Evolutionary conservation across 208 protist genomes (phyloP).

Genomic region (Trypanosoma platydactyli): DNA sequence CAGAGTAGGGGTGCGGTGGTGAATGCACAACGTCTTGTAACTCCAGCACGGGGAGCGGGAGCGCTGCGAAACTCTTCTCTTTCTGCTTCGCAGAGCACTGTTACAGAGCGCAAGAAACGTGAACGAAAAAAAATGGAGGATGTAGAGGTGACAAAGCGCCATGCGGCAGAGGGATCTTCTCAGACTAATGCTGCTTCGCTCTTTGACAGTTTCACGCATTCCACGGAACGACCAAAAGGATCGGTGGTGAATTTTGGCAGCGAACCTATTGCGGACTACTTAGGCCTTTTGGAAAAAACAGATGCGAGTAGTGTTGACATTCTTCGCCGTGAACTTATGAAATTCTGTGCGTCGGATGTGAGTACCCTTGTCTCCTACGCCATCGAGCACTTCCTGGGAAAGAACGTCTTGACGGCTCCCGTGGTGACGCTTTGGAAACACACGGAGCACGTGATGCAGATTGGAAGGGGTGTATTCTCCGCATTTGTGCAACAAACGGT

Average conservation of each 20-base stretch:
- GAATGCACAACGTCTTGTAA: not conserved
- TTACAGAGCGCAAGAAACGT: constrained; percentile 20
- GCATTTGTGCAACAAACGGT: constrained; percentile 20
- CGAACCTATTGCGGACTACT: constrained; percentile 36
- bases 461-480: constrained; percentile 22
- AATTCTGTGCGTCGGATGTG: constrained; percentile 22
- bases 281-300: constrained; percentile 31
- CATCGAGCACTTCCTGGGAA: constrained; percentile 30
- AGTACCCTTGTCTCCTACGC: constrained; percentile 23
- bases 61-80: not conserved
- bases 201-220: constrained; percentile 22
- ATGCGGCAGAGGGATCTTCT: constrained; percentile 1
- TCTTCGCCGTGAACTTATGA: constrained; percentile 31
- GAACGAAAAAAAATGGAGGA: constrained; percentile 1
- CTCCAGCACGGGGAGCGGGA: constrained; percentile 13
- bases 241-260: constrained; percentile 35
- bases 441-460: constrained; percentile 23
- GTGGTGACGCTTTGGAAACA: constrained; percentile 34
- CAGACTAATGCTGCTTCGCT: constrained; percentile 16
- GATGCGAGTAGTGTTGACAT: constrained; percentile 18
- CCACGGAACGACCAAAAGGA: constrained; percentile 17
- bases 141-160: constrained; percentile 7
- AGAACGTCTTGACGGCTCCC: constrained; percentile 8
- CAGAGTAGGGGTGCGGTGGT: not conserved
- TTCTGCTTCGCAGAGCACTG: constrained; percentile 2